These are phyloP conservation scores for Rutidosis leptorrhynchoides DNA, from an alignment of 129 eudicot genomes.

Conservation along the genomic window DNA sequence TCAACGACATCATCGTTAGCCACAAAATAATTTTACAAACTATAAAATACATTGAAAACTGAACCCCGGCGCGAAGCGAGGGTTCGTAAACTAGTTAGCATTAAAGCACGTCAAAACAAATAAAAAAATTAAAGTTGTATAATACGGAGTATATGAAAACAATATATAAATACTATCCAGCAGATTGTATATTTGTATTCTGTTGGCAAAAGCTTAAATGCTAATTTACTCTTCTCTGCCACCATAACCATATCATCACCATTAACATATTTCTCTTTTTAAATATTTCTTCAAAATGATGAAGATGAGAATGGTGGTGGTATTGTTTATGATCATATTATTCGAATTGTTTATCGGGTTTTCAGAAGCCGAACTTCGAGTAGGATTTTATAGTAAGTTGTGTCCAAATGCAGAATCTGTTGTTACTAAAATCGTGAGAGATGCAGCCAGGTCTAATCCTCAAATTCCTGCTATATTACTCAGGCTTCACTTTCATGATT, in stretches of 20 bases:
- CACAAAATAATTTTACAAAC: no score
- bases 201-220: constrained; percentile 22
- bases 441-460: constrained; percentile 28
- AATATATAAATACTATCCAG: neutral
- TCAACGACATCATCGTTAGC: no score
- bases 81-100: no score
- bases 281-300: neutral
- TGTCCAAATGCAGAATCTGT: constrained; percentile 64
- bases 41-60: no score
- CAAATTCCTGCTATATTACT: constrained; percentile 46
- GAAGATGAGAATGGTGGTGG: constrained; percentile 8
- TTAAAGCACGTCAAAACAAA: neutral
- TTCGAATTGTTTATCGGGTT: constrained; percentile 1
- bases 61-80: no score
- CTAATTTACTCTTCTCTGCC: neutral
- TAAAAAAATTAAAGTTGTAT: no score
- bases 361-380: constrained; percentile 42
- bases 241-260: constrained; percentile 4
- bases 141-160: no score
- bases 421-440: constrained; percentile 40
- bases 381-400: constrained; percentile 49
- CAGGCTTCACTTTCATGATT: constrained; percentile 80
- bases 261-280: neutral
- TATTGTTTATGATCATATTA: constrained; percentile 10
- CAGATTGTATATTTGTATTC: neutral